Evolutionary conservation across 2,329 filamentous ascomycete genomes (phyloP).

Genomic region (Nemania abortiva): DNA sequence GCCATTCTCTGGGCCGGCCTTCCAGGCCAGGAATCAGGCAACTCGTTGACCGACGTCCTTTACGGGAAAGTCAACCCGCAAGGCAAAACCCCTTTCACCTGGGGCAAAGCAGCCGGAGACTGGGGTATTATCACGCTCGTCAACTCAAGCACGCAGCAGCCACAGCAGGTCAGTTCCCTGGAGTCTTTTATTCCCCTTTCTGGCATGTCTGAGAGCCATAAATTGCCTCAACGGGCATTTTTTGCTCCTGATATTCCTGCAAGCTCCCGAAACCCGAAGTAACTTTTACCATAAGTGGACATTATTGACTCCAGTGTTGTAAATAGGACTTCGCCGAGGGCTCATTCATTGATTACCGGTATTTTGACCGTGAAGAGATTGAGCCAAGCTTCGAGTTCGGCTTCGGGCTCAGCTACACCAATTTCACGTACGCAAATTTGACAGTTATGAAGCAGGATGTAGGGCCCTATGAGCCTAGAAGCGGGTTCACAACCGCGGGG

Average conservation of each 20-base stretch:
- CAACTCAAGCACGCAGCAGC: conserved; percentile 72
- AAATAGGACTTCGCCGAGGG: conserved; percentile 82
- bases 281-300: too few relatives aligned
- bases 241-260: too few relatives aligned
- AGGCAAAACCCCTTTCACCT: conserved; percentile 69
- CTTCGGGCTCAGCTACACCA: conserved; percentile 84
- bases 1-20: conserved; percentile 84
- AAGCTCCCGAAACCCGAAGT: too few relatives aligned
- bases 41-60: conserved; percentile 80
- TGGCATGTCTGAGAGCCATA: too few relatives aligned
- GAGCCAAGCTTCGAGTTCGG: conserved; percentile 84
- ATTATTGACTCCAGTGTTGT: too few relatives aligned
- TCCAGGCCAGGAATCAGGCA: conserved; percentile 85
- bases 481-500: conserved; percentile 70
- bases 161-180: too few relatives aligned
- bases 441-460: conserved; percentile 62
- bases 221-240: too few relatives aligned
- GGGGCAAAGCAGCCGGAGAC: conserved; percentile 73
- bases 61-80: conserved; percentile 82
- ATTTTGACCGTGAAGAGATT: conserved; percentile 74
- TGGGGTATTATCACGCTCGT: conserved; percentile 75
- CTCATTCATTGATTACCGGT: conserved; percentile 82
- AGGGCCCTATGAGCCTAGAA: conserved; percentile 67
- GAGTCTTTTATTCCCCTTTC: too few relatives aligned
- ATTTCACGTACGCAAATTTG: conserved; percentile 78